Evolutionary conservation across 306 rosid genomes (phyloP).

Genomic region (Cucumis hystrix): DNA sequence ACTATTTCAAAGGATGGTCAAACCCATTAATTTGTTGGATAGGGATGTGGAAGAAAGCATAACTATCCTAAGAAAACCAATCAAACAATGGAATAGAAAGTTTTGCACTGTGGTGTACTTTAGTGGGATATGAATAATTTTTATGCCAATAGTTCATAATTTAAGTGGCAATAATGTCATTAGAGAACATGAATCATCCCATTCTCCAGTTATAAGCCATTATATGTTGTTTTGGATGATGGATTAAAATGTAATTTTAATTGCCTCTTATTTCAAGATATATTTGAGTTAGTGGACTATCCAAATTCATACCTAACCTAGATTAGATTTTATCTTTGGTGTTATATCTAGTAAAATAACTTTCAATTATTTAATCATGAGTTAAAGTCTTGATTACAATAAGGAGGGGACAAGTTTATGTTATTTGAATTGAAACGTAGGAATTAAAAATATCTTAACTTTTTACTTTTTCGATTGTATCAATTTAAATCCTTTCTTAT

Average conservation of each 20-base stretch:
- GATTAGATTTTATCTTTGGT: too few relatives aligned
- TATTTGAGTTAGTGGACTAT: background rate
- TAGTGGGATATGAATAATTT: background rate
- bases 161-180: background rate
- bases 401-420: too few relatives aligned
- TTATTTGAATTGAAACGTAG: too few relatives aligned
- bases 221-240: background rate
- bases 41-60: background rate
- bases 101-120: background rate
- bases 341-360: too few relatives aligned
- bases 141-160: background rate
- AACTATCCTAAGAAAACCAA: background rate
- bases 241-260: background rate
- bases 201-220: background rate
- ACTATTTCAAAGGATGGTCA: too few relatives aligned
- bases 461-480: too few relatives aligned
- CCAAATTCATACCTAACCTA: too few relatives aligned
- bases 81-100: background rate
- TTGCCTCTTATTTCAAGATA: background rate
- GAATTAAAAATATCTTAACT: too few relatives aligned
- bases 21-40: too few relatives aligned
- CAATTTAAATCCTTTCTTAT: too few relatives aligned
- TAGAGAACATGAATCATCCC: background rate
- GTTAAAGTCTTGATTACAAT: too few relatives aligned
- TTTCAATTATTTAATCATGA: too few relatives aligned